These are phyloP conservation scores for Podila minutissima DNA, from an alignment of 192 early-diverging fungal species.

Conservation along the genomic window DNA sequence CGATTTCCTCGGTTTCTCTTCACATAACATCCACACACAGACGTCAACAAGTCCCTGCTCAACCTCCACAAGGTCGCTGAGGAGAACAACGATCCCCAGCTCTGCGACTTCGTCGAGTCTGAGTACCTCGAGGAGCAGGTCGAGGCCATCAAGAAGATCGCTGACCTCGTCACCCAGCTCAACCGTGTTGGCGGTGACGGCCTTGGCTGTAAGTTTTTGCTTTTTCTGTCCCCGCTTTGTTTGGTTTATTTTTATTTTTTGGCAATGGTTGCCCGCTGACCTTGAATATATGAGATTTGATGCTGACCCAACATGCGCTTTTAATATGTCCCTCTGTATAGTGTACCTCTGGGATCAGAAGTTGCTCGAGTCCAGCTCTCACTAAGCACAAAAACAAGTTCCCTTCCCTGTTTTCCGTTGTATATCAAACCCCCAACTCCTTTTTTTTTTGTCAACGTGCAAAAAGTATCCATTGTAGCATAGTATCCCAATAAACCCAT, in stretches of 20 bases:
- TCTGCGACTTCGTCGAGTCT: conserved; percentile 63
- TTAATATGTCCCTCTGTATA: background rate
- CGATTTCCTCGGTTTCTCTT: background rate
- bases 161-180: conserved; percentile 65
- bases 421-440: background rate
- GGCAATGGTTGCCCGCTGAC: background rate
- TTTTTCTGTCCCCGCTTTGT: background rate
- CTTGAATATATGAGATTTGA: too few relatives aligned
- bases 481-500: too few relatives aligned
- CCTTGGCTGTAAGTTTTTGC: conserved; percentile 32
- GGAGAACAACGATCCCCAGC: conserved; percentile 62
- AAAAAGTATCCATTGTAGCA: too few relatives aligned
- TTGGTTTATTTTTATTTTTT: background rate
- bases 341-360: conserved; percentile 69
- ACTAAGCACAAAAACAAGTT: background rate
- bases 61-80: conserved; percentile 65
- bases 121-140: conserved; percentile 64
- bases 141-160: conserved; percentile 63
- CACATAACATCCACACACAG: conserved; percentile 12
- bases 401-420: background rate
- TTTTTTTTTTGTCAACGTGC: too few relatives aligned
- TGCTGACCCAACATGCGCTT: background rate
- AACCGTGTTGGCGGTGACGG: conserved; percentile 64
- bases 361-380: conserved; percentile 37
- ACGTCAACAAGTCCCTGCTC: conserved; percentile 67